Conservation (phyloP, 1,284 basidiomycete genomes). For the Wallemia ichthyophaga region DNA sequence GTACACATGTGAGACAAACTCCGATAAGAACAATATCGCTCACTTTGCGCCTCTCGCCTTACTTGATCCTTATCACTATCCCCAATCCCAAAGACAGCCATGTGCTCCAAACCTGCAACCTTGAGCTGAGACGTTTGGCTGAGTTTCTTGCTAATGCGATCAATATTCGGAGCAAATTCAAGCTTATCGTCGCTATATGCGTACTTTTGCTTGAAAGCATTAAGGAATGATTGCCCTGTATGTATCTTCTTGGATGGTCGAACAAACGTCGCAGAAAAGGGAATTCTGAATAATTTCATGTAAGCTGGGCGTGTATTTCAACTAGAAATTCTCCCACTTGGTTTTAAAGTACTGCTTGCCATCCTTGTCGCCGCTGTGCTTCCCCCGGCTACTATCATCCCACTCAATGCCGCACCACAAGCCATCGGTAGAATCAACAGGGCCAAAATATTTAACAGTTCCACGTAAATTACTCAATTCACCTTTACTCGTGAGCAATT, state of each 20-base stretch:
- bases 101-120: not conserved
- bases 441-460: constrained; percentile 39
- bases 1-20: not conserved
- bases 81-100: not conserved
- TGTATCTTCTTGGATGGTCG: not conserved
- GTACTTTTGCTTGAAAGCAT: not conserved
- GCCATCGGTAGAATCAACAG: constrained; percentile 31
- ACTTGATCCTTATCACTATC: not conserved
- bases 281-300: too few species aligned
- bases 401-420: constrained; percentile 82
- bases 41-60: not conserved
- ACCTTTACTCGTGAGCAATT: not conserved
- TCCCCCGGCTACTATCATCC: constrained; percentile 56
- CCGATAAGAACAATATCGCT: not conserved
- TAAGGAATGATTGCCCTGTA: not conserved
- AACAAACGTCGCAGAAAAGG: not conserved
- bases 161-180: not conserved
- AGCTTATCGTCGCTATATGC: not conserved
- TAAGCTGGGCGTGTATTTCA: not conserved
- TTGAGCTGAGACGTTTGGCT: not conserved
- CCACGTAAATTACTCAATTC: not conserved
- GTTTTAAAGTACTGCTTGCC: constrained; percentile 49
- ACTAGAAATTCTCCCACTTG: constrained; percentile 22
- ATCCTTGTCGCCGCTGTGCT: constrained; percentile 55
- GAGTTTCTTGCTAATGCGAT: not conserved